Evolutionary conservation across 1,284 basidiomycete species (phyloP).

Genomic region (Puccinia hordei): DNA sequence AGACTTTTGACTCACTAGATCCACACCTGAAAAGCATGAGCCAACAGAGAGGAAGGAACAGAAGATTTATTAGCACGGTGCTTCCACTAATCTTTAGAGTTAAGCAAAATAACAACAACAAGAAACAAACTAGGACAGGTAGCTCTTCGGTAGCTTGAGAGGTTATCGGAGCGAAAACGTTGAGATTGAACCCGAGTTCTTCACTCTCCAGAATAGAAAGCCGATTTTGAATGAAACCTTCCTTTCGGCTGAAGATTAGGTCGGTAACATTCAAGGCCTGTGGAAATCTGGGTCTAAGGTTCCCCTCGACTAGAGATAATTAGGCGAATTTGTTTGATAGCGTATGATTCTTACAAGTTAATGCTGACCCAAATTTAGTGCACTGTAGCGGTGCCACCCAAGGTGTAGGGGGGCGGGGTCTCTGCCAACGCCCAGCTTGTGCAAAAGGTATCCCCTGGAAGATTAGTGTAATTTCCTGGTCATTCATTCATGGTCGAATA

Average conservation of each 20-base stretch:
- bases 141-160: slow-evolving; percentile 6
- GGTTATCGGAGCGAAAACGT: slow-evolving; percentile 26
- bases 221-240: not conserved
- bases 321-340: not conserved
- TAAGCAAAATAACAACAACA: not conserved
- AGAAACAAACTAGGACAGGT: slow-evolving; percentile 38
- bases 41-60: not conserved
- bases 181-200: slow-evolving; percentile 44
- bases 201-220: slow-evolving; percentile 35
- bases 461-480: slow-evolving; percentile 15
- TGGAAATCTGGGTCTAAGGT: slow-evolving; percentile 43
- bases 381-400: slow-evolving; percentile 39
- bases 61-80: not conserved
- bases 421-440: slow-evolving; percentile 42
- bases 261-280: slow-evolving; percentile 9
- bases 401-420: slow-evolving; percentile 21
- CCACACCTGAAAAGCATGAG: slow-evolving; percentile 31
- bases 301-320: slow-evolving; percentile 4
- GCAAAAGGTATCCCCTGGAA: slow-evolving; percentile 47
- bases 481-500: not conserved
- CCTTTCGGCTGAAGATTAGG: slow-evolving; percentile 19
- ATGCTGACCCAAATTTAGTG: slow-evolving; percentile 45
- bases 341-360: not conserved
- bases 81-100: not conserved
- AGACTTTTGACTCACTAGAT: slow-evolving; percentile 27